Base-by-base conservation (phyloP, 441 rosid genomes). In the Jatropha multifida region DNA sequence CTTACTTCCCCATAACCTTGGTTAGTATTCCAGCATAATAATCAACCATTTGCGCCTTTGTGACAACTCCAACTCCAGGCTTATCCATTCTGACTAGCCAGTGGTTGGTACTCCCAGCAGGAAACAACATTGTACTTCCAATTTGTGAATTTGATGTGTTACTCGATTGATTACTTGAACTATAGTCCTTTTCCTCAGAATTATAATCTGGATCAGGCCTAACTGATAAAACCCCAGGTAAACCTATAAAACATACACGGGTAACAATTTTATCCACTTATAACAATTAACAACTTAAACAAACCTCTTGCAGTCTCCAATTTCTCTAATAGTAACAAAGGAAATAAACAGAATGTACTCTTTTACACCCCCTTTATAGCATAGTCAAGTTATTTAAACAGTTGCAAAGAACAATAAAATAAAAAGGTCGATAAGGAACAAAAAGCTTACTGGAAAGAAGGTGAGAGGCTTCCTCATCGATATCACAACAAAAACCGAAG, bases 21-120 rank as follows among this genome's bases (percentile, higher is more conserved):
- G 89, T 82, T 17, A 95, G 78, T 83, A 95, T 77, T 72, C 83
- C 90, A 76, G 86, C 85, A 81, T 89, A 90, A 69, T 87, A 85
- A 83, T 93, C 98, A 82, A 95, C 96, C 98, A 95, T 93, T 74
- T 95, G 97, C 1, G 97, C 97, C 83, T 93, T 93, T 14, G 99
- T 90, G 70, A 90, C 92, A 76, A 90, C 89, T 37, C 88, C 90
- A 66, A 90, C 85, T 26, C 92, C 92, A 6, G 97, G 98, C 79
- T 85, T 92, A 17, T 88, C 88, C 66, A 93, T 69, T 67, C 82
- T 86, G 32, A 95, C 96, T 71, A 90, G 83, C 96, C 95, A 89
- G 67, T 84, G 84, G 78, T 87, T 92, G 18, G 87, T 85, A 72
- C 78, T 85, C 59, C 89, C 90, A 12, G 80, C 51, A 17, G 86